phyloP scores from a whole-genome alignment of 805 yeast species.

The Candida quercuum region DNA sequence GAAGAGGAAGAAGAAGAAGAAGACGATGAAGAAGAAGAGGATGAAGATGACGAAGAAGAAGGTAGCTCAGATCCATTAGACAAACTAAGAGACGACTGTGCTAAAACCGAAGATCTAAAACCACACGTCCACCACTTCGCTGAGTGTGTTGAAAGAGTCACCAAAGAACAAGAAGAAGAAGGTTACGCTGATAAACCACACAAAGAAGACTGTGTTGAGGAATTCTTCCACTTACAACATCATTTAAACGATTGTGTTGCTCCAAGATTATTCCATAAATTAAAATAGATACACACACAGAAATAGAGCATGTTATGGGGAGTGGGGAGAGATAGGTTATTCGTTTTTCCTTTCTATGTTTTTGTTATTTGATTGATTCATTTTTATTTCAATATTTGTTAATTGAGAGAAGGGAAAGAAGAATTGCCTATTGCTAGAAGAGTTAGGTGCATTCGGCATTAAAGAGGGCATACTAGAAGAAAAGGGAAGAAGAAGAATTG shows the following conservation, averaged over 20 bases:
- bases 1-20: constrained; percentile 26
- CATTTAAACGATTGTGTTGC: constrained; percentile 89
- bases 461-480: no score
- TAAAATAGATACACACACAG: constrained; percentile 45
- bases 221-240: constrained; percentile 94
- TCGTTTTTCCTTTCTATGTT: no score
- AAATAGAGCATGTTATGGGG: no score
- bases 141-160: constrained; percentile 94
- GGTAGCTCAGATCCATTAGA: constrained; percentile 65
- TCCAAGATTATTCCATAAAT: constrained; percentile 81
- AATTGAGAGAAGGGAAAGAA: background rate
- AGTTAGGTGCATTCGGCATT: no score
- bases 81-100: constrained; percentile 61
- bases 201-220: constrained; percentile 98
- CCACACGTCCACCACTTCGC: constrained; percentile 82
- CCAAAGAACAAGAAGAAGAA: constrained; percentile 77
- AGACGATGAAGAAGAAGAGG: constrained; percentile 42
- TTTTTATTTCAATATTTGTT: no score
- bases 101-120: constrained; percentile 60
- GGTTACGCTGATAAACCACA: constrained; percentile 73
- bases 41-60: constrained; percentile 66
- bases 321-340: no score
- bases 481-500: background rate
- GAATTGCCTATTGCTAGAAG: no score
- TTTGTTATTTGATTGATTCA: no score